Evolutionary conservation across 257 asterid genomes (phyloP).

Genomic region (Penstemon newberryi): DNA sequence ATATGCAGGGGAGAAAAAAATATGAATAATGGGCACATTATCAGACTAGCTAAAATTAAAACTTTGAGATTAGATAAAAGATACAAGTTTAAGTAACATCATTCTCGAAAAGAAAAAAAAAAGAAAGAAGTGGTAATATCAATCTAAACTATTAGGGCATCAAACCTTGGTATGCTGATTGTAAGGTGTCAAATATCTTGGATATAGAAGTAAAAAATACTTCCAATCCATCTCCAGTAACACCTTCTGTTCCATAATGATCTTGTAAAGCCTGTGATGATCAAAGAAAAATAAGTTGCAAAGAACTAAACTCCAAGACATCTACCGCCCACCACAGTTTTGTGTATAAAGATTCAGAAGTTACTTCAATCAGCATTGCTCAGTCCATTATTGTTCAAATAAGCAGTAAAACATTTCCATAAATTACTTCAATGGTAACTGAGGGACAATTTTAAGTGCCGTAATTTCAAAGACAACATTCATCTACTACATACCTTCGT

Average conservation of each 20-base stretch:
- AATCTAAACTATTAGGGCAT: constrained; percentile 18
- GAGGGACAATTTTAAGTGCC: constrained; percentile 9
- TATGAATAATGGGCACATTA: background rate
- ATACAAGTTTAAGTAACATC: background rate
- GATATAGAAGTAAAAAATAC: constrained; percentile 60
- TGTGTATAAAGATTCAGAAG: background rate
- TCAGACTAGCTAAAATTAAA: background rate
- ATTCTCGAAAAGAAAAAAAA: too few relatives aligned
- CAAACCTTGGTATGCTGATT: constrained; percentile 61
- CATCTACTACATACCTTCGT: background rate
- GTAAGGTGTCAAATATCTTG: constrained; percentile 63
- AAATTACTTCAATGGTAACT: constrained; percentile 4
- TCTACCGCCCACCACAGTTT: constrained; percentile 2
- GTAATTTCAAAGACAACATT: constrained; percentile 18
- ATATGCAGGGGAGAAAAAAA: constrained; percentile 13
- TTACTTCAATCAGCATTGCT: background rate
- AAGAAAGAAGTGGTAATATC: background rate
- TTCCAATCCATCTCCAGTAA: constrained; percentile 56
- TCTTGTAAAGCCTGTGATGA: constrained; percentile 63
- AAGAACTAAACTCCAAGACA: constrained; percentile 13
- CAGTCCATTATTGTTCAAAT: constrained; percentile 17
- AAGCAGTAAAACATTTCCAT: constrained; percentile 5
- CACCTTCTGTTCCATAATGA: constrained; percentile 59
- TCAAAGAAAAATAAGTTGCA: constrained; percentile 20
- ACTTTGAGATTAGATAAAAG: constrained; percentile 19